Conservation (phyloP, 1,284 basidiomycete genomes). For the Ceratobasidium sp. region DNA sequence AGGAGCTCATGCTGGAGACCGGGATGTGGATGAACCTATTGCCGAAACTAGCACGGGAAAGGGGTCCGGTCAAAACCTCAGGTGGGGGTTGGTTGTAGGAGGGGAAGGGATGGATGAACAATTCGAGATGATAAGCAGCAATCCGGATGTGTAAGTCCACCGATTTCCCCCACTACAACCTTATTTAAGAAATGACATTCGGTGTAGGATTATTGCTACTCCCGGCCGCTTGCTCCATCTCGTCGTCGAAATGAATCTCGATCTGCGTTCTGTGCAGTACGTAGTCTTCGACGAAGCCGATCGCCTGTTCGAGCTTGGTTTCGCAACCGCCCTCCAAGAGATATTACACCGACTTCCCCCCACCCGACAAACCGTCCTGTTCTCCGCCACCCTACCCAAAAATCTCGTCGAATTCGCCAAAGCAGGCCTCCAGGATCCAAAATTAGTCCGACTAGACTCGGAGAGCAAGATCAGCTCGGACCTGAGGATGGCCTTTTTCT, state of each 20-base stretch:
- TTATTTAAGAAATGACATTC: constrained; percentile 10
- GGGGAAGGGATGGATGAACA: constrained; percentile 96
- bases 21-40: constrained; percentile 54
- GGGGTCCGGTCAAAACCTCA: constrained; percentile 63
- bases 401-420: constrained; percentile 97
- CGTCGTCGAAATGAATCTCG: constrained; percentile 95
- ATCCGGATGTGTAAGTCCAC: constrained; percentile 85
- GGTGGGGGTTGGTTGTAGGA: constrained; percentile 95
- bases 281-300: constrained; percentile 99
- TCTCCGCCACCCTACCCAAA: constrained; percentile 96
- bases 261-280: constrained; percentile 85
- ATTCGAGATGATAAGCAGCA: constrained; percentile 92
- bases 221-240: constrained; percentile 96
- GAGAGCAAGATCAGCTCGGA: constrained; percentile 96
- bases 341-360: constrained; percentile 86
- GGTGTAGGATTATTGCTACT: constrained; percentile 86
- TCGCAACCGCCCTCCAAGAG: constrained; percentile 89
- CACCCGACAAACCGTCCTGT: constrained; percentile 88
- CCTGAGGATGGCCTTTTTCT: constrained; percentile 92
- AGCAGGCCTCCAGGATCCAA: constrained; percentile 91
- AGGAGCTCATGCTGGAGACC: constrained; percentile 68
- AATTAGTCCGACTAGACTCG: constrained; percentile 91
- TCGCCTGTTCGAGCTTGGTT: constrained; percentile 97
- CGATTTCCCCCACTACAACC: background rate
- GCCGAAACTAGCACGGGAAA: constrained; percentile 54